Percentiles rank a stretch among this genome's conserved stretches.
These are phyloP conservation scores for Aspergillus thermomutatus DNA, from an alignment of 2,329 filamentous ascomycete genomes.

Conservation along the genomic window DNA sequence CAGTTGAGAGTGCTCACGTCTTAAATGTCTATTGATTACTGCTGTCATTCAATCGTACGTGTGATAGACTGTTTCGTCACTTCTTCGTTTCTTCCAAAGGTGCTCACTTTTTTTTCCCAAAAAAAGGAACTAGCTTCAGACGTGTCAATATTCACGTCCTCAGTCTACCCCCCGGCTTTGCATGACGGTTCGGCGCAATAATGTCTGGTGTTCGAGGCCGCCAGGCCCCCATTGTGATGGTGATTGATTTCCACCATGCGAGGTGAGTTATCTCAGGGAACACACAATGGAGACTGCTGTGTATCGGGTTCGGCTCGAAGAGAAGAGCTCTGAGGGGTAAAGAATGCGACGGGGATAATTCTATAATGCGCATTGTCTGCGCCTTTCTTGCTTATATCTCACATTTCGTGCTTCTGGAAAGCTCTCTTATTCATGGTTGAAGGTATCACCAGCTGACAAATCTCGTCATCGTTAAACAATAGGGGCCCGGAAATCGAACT, in stretches of 20 bases:
- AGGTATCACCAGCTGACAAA: constrained; percentile 4
- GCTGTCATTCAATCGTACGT: constrained; percentile 1
- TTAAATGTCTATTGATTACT: neutral
- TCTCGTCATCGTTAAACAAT: neutral
- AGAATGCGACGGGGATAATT: neutral
- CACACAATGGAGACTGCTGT: neutral
- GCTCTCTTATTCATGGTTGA: neutral
- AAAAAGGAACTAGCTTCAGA: constrained; percentile 11
- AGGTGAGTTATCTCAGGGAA: constrained; percentile 32
- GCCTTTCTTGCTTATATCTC: neutral
- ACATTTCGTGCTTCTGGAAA: neutral
- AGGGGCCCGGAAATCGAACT: constrained; percentile 88
- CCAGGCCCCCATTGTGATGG: constrained; percentile 65
- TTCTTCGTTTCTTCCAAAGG: constrained; percentile 4
- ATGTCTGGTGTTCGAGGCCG: constrained; percentile 44
- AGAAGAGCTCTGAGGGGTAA: neutral
- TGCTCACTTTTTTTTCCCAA: constrained; percentile 2
- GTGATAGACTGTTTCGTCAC: neutral
- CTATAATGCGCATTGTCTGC: neutral
- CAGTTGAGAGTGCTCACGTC: neutral
- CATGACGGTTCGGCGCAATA: constrained; percentile 22
- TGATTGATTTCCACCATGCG: constrained; percentile 82
- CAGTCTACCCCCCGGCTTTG: neutral
- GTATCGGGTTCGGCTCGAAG: neutral
- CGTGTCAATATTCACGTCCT: constrained; percentile 8